Conservation (phyloP, 2,329 filamentous ascomycete genomes). For the Diplodia corticola region DNA sequence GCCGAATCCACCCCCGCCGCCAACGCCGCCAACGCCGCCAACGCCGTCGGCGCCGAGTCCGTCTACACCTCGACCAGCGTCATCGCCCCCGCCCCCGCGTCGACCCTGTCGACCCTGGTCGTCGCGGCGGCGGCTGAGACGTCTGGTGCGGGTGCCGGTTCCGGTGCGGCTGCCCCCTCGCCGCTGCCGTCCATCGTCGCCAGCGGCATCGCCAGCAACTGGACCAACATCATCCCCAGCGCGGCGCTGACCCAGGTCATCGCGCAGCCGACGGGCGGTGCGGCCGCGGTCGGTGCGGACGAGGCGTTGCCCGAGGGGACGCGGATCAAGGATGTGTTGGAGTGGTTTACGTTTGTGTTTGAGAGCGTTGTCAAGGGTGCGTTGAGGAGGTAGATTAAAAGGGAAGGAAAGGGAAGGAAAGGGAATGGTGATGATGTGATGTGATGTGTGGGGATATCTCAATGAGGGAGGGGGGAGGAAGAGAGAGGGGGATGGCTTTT, state of each 20-base stretch:
- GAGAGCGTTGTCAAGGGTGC: background rate
- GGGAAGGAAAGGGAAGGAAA: background rate
- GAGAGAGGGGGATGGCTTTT: no score
- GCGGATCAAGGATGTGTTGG: background rate
- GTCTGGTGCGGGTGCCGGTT: background rate
- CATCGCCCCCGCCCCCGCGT: background rate
- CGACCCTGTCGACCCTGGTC: slow-evolving; percentile 9
- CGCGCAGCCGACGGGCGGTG: background rate
- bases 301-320: background rate
- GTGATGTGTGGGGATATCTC: no score
- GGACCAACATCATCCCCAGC: slow-evolving; percentile 14
- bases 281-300: background rate
- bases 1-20: background rate
- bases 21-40: background rate
- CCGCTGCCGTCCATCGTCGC: background rate
- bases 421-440: no score
- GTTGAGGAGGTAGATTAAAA: background rate
- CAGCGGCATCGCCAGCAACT: slow-evolving; percentile 5
- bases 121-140: background rate
- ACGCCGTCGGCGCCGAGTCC: background rate
- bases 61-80: no score
- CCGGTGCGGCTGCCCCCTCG: background rate
- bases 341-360: slow-evolving; percentile 16
- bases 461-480: no score
- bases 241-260: slow-evolving; percentile 10